These are phyloP conservation scores for Didymosphaeria variabile DNA, from an alignment of 2,329 filamentous ascomycete species.

Conservation along the genomic window DNA sequence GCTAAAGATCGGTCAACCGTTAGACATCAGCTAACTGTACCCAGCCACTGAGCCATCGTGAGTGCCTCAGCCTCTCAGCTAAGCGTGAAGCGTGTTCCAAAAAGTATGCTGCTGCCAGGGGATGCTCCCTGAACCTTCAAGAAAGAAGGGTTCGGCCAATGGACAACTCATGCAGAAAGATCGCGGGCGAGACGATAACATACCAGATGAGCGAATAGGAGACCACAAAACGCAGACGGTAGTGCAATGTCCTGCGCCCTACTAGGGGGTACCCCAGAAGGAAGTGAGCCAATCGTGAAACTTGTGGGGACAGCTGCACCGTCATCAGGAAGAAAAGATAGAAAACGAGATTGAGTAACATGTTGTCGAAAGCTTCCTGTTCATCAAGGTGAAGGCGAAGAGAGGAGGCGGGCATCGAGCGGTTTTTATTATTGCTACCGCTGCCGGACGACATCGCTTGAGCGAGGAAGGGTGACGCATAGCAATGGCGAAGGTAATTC, in stretches of 20 bases:
- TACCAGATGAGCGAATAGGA: no score
- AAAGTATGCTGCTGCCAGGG: constrained; percentile 2
- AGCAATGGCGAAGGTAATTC: not conserved
- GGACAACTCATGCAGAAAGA: not conserved
- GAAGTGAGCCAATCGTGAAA: not conserved
- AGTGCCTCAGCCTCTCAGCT: constrained; percentile 5
- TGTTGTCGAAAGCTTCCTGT: not conserved
- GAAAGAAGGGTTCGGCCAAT: not conserved
- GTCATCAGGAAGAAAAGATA: not conserved
- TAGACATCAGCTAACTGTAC: constrained; percentile 2
- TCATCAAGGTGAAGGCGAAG: constrained; percentile 5
- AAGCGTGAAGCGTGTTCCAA: constrained; percentile 3
- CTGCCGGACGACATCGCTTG: constrained; percentile 3
- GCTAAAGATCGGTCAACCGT: not conserved
- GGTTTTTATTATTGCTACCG: constrained; percentile 3
- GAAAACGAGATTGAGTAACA: not conserved
- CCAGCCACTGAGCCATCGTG: not conserved
- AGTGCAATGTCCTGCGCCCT: not conserved
- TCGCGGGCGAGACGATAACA: not conserved
- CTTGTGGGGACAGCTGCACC: not conserved
- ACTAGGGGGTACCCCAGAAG: not conserved
- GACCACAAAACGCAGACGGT: no score
- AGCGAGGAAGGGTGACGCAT: not conserved
- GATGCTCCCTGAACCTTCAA: constrained; percentile 2
- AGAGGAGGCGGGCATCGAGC: not conserved